Conservation (phyloP, 2,329 filamentous ascomycete species). For the Cercospora zeina region DNA sequence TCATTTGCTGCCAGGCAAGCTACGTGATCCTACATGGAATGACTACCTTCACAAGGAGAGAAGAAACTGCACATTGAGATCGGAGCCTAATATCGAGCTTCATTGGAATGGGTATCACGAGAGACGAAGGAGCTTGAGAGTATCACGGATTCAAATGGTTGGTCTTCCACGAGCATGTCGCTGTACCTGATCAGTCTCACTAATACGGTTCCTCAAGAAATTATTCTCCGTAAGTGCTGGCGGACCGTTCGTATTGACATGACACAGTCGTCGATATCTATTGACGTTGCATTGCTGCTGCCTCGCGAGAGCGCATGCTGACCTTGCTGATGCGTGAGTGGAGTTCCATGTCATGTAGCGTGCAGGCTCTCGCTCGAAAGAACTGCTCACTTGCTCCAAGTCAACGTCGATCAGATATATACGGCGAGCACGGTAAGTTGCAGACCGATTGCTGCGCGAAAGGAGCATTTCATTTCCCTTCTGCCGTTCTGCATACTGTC, state of each 20-base stretch:
- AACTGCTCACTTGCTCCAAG: not conserved
- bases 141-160: constrained; percentile 13
- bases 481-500: not conserved
- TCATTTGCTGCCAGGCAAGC: not conserved
- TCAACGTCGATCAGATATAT: not conserved
- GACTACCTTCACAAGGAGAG: not conserved
- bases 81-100: not conserved
- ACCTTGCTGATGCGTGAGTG: too few species aligned
- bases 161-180: constrained; percentile 9
- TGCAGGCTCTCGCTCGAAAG: not conserved
- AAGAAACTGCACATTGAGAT: not conserved
- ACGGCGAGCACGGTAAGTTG: not conserved
- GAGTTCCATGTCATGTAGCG: not conserved
- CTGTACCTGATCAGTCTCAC: constrained; percentile 6
- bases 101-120: not conserved
- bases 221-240: not conserved
- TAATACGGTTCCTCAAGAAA: constrained; percentile 10
- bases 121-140: constrained; percentile 1
- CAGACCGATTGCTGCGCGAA: not conserved
- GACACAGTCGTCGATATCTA: not conserved
- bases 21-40: not conserved
- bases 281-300: not conserved
- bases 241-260: not conserved
- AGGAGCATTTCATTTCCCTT: not conserved
- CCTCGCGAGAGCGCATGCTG: not conserved